Percentiles rank a stretch among this genome's conserved stretches.
These are phyloP conservation scores for Thelephora terrestris DNA, from an alignment of 1,284 basidiomycete genomes.

Conservation along the genomic window DNA sequence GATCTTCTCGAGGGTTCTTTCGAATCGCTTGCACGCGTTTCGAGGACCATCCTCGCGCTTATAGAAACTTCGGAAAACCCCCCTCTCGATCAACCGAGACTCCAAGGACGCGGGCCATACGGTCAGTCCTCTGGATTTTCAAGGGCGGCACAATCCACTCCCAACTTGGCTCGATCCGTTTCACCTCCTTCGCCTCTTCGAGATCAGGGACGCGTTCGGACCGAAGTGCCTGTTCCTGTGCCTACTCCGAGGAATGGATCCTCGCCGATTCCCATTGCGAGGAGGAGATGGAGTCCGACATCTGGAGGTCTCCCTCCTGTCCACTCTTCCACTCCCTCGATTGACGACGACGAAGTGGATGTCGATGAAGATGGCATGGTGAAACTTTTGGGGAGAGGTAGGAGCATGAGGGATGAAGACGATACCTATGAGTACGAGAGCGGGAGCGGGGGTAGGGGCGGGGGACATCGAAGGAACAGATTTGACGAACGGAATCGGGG, in stretches of 20 bases:
- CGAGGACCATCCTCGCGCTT: slow-evolving; percentile 55
- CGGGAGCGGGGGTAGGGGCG: slow-evolving; percentile 5
- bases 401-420: not conserved
- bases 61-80: slow-evolving; percentile 50
- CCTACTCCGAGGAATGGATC: no score
- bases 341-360: slow-evolving; percentile 15
- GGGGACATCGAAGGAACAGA: slow-evolving; percentile 11
- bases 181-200: slow-evolving; percentile 20
- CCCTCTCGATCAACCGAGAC: slow-evolving; percentile 30
- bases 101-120: slow-evolving; percentile 28
- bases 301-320: slow-evolving; percentile 38
- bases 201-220: no score
- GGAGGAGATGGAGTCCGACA: slow-evolving; percentile 46
- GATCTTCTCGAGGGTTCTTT: slow-evolving; percentile 53
- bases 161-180: slow-evolving; percentile 36
- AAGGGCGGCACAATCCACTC: slow-evolving; percentile 47
- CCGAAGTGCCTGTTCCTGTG: no score
- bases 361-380: slow-evolving; percentile 8
- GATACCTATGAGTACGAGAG: slow-evolving; percentile 6
- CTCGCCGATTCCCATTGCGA: slow-evolving; percentile 14
- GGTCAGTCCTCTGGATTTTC: slow-evolving; percentile 22
- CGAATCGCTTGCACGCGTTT: slow-evolving; percentile 56
- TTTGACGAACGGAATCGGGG: slow-evolving; percentile 17
- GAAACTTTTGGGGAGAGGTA: slow-evolving; percentile 1
- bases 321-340: slow-evolving; percentile 39